Evolutionary conservation across 2,329 filamentous ascomycete genomes (phyloP).

Genomic region (Aspergillus sp.): DNA sequence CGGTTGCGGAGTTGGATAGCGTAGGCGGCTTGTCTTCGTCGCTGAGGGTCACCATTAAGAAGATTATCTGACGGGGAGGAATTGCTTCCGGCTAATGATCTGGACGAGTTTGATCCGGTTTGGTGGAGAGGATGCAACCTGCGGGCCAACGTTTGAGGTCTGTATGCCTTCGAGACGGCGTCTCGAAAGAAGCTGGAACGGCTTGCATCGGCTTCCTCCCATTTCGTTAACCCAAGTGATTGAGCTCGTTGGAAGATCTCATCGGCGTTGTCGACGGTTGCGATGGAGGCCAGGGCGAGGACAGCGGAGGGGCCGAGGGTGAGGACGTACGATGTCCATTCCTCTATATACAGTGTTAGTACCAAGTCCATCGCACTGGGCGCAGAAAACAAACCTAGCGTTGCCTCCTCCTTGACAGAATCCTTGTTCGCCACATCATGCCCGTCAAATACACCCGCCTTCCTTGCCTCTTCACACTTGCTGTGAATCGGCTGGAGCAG

Average conservation of each 20-base stretch:
- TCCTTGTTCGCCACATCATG: slow-evolving; percentile 49
- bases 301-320: slow-evolving; percentile 59
- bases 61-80: slow-evolving; percentile 8
- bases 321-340: slow-evolving; percentile 62
- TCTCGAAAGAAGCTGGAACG: slow-evolving; percentile 61
- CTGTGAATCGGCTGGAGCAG: slow-evolving; percentile 58
- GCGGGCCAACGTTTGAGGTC: slow-evolving; percentile 34
- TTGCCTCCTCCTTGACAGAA: slow-evolving; percentile 46
- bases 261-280: slow-evolving; percentile 37
- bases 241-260: slow-evolving; percentile 54
- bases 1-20: slow-evolving; percentile 33
- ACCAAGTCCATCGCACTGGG: not conserved
- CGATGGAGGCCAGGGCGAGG: slow-evolving; percentile 50
- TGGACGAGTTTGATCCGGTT: slow-evolving; percentile 12
- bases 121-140: slow-evolving; percentile 5
- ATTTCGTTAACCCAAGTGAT: slow-evolving; percentile 56
- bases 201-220: slow-evolving; percentile 51
- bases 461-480: slow-evolving; percentile 54
- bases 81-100: slow-evolving; percentile 11
- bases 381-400: slow-evolving; percentile 47
- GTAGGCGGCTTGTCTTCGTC: slow-evolving; percentile 33
- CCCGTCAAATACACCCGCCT: slow-evolving; percentile 57
- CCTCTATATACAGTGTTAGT: slow-evolving; percentile 43
- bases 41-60: slow-evolving; percentile 13
- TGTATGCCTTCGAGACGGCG: slow-evolving; percentile 60